Percentiles rank a stretch among this genome's conserved stretches.
Evolutionary conservation across 805 yeast species (phyloP).

Genomic region (Starmerella etchellsii): DNA sequence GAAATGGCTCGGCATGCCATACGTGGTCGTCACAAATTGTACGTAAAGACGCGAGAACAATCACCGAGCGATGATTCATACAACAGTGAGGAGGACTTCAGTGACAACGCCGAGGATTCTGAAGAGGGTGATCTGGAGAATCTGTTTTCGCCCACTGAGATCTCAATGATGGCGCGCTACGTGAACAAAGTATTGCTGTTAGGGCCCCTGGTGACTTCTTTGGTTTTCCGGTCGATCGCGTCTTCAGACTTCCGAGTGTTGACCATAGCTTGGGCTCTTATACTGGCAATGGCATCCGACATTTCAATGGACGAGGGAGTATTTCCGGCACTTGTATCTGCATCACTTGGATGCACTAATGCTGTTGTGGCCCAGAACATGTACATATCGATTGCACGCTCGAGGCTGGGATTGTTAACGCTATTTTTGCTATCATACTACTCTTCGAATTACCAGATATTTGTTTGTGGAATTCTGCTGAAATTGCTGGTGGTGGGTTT

Average conservation of each 20-base stretch:
- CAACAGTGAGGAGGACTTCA: background rate
- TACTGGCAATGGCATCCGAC: constrained; percentile 14
- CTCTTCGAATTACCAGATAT: constrained; percentile 6
- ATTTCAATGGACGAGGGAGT: constrained; percentile 17
- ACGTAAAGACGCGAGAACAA: no score
- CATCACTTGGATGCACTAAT: constrained; percentile 13
- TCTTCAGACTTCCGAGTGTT: constrained; percentile 11
- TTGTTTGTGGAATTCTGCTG: constrained; percentile 13
- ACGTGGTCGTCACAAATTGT: no score
- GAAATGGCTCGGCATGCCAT: no score
- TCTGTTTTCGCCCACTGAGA: constrained; percentile 1
- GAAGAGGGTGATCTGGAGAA: no score
- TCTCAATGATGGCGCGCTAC: constrained; percentile 3
- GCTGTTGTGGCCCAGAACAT: constrained; percentile 14
- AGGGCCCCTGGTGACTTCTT: constrained; percentile 6
- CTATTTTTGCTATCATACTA: constrained; percentile 9
- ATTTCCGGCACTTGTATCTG: constrained; percentile 15
- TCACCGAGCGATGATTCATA: background rate
- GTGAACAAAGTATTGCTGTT: constrained; percentile 11
- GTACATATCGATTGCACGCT: constrained; percentile 17
- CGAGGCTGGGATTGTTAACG: constrained; percentile 15
- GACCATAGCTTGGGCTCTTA: constrained; percentile 15
- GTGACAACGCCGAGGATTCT: no score
- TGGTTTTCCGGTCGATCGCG: constrained; percentile 12
- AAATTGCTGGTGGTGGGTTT: constrained; percentile 4